phyloP scores from a whole-genome alignment of 306 rosid species.

The Fragaria vesca region DNA sequence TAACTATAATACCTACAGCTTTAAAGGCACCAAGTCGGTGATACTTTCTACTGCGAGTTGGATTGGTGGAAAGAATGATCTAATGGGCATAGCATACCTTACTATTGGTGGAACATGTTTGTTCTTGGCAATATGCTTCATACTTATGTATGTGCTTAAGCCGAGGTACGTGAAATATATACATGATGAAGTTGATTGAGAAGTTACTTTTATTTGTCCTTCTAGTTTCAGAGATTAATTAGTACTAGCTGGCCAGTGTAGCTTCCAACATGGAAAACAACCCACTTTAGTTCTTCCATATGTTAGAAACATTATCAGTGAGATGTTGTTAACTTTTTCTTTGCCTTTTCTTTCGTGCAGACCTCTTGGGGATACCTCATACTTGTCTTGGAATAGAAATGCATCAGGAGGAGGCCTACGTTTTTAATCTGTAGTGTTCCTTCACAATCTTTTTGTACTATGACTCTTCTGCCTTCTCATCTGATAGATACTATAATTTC shows the following conservation, averaged over 20 bases:
- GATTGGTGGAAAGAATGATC: conserved; percentile 85
- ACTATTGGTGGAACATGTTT: conserved; percentile 59
- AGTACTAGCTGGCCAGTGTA: not conserved
- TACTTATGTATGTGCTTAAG: conserved; percentile 56
- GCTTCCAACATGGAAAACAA: not conserved
- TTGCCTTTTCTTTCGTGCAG: conserved; percentile 44
- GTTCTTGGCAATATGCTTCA: conserved; percentile 61
- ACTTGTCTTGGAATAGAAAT: conserved; percentile 80
- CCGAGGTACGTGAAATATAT: conserved; percentile 59
- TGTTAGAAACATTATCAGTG: not conserved
- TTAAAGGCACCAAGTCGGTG: conserved; percentile 66
- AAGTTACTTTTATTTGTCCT: not conserved
- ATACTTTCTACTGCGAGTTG: conserved; percentile 87
- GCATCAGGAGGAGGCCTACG: conserved; percentile 30
- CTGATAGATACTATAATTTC: conserved; percentile 9
- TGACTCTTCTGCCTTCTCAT: not conserved
- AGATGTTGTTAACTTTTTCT: not conserved
- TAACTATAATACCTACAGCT: conserved; percentile 79
- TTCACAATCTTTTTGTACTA: not conserved
- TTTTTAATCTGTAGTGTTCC: conserved; percentile 18
- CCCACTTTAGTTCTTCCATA: not conserved
- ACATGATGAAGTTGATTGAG: not conserved
- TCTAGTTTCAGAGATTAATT: not conserved
- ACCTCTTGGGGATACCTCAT: conserved; percentile 87
- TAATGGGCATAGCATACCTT: conserved; percentile 68